Evolutionary conservation across 768 basidiomycete species (phyloP), one percentile per base, ranked within the genome.

Genomic region (Dendrothele bispora): DNA sequence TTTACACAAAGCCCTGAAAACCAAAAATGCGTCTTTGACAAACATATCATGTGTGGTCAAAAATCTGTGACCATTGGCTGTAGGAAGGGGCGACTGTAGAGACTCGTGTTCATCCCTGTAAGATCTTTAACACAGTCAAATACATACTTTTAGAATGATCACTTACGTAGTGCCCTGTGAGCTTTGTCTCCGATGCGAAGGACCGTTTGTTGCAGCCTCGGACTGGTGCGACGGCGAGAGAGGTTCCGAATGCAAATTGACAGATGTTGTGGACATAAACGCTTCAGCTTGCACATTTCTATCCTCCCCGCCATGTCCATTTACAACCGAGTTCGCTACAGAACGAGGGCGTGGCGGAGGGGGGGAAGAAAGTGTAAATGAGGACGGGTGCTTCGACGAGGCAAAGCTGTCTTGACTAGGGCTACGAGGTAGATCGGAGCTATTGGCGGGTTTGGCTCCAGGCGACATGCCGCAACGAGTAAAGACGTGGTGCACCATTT

Each of bases 401-500:
- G 39, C 47, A 26, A 50, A 39, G 26, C 53, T 57, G 27, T 61
- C 58, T 36, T 57, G 56, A 30, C 55, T 52, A 8, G 45, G 22
- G 21, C 46, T 54, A 8, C 46, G 46, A 46, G 55, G 24, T 35
- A 49, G 41, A 30, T 56, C 36, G 20, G 57, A 43, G 42, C 61
- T 59, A 28, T 55, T 53, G 29, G 58, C 50, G 8, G 53, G 54
- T 46, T 54, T 54, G 24, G 58, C 46, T 24, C 51, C 56, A 40
- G 56, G 60, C 42, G 61, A 65, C 24, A 74, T 58, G 61, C 75
- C 76, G 59, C 91, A 91, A 18, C 97, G 81, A 12, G 87, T 79
- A 63, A 99, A 98, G 48, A 98, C 84, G 59, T 98, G 95, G 58
- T 97, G 89, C 3, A 98, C 94, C 86, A 99, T 98, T 65, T 99